Base-by-base conservation (phyloP, 2,329 filamentous ascomycete species). In the Colletotrichum zoysiae region DNA sequence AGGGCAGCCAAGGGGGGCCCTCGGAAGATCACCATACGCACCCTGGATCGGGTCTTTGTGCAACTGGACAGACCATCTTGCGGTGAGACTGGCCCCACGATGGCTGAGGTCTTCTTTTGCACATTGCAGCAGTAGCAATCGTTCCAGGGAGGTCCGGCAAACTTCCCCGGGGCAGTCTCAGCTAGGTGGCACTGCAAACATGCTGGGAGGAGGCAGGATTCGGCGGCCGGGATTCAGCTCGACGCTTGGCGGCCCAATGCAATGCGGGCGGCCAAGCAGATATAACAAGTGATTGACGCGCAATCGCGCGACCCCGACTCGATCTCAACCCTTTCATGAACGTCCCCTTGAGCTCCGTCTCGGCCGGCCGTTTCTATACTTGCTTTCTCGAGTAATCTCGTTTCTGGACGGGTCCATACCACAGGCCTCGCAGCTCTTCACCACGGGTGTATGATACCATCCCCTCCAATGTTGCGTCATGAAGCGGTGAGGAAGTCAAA, bases 361-460 rank as follows among this genome's bases (percentile, higher is more conserved):
- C 23, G 23, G 23, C 44, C 30, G 44, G 44, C 64, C 23, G 35
- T 35, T n/a, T 46, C 3, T 46, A n/a, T 35, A 44, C 38, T 30
- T 33, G 18, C 20, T 35, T 56, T 35, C 20, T 38, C 53, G 33
- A 30, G 30, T 26, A 63, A 71, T 69, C 57, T 69, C 53, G 44
- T 71, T 71, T 71, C 38, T 30, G 42, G 40, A 23, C 44, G 40
- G 30, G 33, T 8, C 38, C 69, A 71, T 64, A 53, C 61, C 61
- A 56, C 4, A 38, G 26, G 6, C 23, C 26, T 23, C 44, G 53
- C 46, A 42, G 33, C 44, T 30, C 60, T 48, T 58, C 56, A 57
- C 33, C 55, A 42, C 48, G 30, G 40, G 57, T 70, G 18, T 33
- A 70, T 74, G 73, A 74, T 74, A 73, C 73, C 67, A 74, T 74